These are phyloP conservation scores for Apiotrichum akiyoshidainum DNA, from an alignment of 1,284 basidiomycete species.

Conservation along the genomic window DNA sequence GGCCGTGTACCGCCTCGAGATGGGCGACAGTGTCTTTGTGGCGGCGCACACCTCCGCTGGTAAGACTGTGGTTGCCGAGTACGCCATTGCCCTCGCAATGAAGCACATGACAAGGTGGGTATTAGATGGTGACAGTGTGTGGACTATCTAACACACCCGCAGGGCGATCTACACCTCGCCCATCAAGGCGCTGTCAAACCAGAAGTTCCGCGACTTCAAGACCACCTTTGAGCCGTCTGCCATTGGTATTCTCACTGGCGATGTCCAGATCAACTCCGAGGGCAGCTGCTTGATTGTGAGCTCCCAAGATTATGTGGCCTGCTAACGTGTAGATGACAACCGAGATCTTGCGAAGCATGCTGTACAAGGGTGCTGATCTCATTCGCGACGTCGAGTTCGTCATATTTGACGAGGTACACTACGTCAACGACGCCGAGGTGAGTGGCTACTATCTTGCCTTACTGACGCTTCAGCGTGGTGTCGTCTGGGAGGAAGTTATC, in stretches of 20 bases:
- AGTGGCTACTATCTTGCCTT: conserved; percentile 17
- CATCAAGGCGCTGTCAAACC: conserved; percentile 98
- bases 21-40: conserved; percentile 97
- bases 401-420: conserved; percentile 99
- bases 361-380: conserved; percentile 96
- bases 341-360: conserved; percentile 98
- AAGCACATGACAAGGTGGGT: conserved; percentile 95
- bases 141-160: neutral
- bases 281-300: conserved; percentile 84
- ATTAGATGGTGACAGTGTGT: neutral
- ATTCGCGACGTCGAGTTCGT: conserved; percentile 99
- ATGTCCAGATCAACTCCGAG: conserved; percentile 99
- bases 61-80: conserved; percentile 98
- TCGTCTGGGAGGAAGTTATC: conserved; percentile 99
- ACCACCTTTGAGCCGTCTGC: conserved; percentile 87
- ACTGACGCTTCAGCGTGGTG: conserved; percentile 69
- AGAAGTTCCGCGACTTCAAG: conserved; percentile 99
- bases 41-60: conserved; percentile 95
- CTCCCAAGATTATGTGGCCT: neutral
- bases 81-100: conserved; percentile 91
- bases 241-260: conserved; percentile 95
- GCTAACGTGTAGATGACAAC: conserved; percentile 69
- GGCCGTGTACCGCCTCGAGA: conserved; percentile 95
- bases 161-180: conserved; percentile 98
- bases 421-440: conserved; percentile 98